Conservation (phyloP, 176 grass and related monocot species). For the Aegilops umbellulata region DNA sequence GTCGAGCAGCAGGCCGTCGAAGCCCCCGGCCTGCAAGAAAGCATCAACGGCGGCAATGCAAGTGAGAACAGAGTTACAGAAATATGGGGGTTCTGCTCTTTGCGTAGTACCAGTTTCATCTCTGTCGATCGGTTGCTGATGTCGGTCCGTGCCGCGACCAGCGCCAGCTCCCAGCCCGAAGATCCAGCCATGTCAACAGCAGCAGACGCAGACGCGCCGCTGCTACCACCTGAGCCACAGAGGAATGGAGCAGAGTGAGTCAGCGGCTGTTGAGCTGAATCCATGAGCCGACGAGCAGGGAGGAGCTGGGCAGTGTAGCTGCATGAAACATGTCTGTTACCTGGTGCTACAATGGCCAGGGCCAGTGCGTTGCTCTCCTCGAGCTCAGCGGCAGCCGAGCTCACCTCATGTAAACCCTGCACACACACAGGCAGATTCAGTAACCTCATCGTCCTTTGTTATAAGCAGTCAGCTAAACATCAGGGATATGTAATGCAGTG, state of each 20-base stretch:
- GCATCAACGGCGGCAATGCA: not conserved
- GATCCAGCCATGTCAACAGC: slow-evolving; percentile 26
- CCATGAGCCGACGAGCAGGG: not conserved
- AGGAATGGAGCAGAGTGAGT: not conserved
- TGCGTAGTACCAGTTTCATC: slow-evolving; percentile 50
- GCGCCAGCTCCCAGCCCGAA: slow-evolving; percentile 77
- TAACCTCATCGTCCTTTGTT: not conserved
- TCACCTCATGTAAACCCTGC: not conserved
- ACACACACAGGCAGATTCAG: not conserved
- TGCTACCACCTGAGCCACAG: not conserved
- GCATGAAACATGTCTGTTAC: slow-evolving; percentile 21
- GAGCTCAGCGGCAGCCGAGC: not conserved
- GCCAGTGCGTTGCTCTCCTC: slow-evolving; percentile 74
- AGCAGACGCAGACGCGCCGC: not conserved
- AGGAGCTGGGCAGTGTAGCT: not conserved
- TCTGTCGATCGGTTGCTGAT: slow-evolving; percentile 31
- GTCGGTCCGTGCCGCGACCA: slow-evolving; percentile 45
- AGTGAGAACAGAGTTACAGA: not conserved
- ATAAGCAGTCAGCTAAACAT: not conserved
- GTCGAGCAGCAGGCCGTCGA: slow-evolving; percentile 69
- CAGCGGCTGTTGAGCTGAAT: not conserved
- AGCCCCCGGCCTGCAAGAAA: slow-evolving; percentile 62
- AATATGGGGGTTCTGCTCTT: not conserved
- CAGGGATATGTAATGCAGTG: not conserved
- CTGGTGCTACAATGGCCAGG: slow-evolving; percentile 56